Evolutionary conservation across 2,329 filamentous ascomycete species (phyloP).

Genomic region (Bertia moriformis): DNA sequence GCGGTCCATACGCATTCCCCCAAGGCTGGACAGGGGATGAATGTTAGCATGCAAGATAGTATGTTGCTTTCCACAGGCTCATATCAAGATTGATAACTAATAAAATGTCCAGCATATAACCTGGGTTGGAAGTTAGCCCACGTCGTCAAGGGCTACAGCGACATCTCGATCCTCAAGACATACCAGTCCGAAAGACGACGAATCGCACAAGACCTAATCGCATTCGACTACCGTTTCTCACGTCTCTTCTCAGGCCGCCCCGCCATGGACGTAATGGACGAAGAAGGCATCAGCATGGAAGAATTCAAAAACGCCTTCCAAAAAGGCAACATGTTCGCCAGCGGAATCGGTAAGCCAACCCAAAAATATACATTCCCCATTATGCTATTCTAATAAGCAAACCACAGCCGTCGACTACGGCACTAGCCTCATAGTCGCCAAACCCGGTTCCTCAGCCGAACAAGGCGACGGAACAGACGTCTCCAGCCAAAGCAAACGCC

Average conservation of each 20-base stretch:
- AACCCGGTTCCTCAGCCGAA: conserved; percentile 24
- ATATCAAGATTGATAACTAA: neutral
- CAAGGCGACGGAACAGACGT: conserved; percentile 32
- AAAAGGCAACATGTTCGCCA: conserved; percentile 44
- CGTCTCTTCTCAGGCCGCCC: conserved; percentile 40
- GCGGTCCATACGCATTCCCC: conserved; percentile 40
- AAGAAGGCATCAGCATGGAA: conserved; percentile 44
- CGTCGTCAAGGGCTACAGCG: conserved; percentile 26
- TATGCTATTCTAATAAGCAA: neutral
- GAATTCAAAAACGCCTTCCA: conserved; percentile 47
- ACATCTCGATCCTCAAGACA: conserved; percentile 26
- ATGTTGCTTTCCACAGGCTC: conserved; percentile 3
- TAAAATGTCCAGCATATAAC: conserved; percentile 22
- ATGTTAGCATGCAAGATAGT: conserved; percentile 54
- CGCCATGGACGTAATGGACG: conserved; percentile 42
- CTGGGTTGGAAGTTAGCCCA: conserved; percentile 40
- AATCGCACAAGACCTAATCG: conserved; percentile 52
- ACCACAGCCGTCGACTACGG: conserved; percentile 40
- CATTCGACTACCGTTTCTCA: conserved; percentile 43
- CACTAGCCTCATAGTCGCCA: conserved; percentile 37
- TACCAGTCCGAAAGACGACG: conserved; percentile 36
- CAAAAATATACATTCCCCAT: conserved; percentile 3
- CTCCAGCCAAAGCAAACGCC: conserved; percentile 8
- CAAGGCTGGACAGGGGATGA: conserved; percentile 60
- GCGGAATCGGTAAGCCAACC: conserved; percentile 25